Base-by-base conservation (phyloP, 148 eudicot species). In the Simmondsia chinensis region DNA sequence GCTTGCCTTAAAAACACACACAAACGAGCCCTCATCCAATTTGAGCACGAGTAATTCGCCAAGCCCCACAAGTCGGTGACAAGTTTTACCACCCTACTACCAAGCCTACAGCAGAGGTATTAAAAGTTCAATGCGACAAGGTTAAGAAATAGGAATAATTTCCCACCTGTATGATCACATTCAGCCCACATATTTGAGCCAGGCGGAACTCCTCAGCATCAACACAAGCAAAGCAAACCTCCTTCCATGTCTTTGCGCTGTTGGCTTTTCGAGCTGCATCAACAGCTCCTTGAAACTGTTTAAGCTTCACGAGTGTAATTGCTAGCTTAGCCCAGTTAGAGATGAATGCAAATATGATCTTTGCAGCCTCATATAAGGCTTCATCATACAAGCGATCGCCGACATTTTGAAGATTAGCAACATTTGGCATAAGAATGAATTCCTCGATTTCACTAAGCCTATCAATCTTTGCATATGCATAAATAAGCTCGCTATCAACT, bases 281-380 rank as follows among this genome's bases (percentile, higher is more conserved):
- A 63, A 88, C 96, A 43, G 96, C 96, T 17, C 94, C 96, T 77
- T 88, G 96, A 55, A 75, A 88, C 57, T 88, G 96, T 44, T 72
- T 72, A 51, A 88, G 58, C 72, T 78, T 88, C 20, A 88, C 94
- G 0, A 87, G 79, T 4, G 96, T 87, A 44, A 46, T 48, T 15
- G 96, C 96, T 39, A 88, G 67, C 72, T 88, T 88, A 51, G 77
- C 96, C 96, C 96, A 88, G 63, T 88, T 88, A 33, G 96, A 88
- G 33, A 83, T 83, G 52, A 88, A 88, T 19, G 96, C 87, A 75
- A 59, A 88, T 48, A 88, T 88, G 28, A 88, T 83, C 53, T 88
- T 88, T 37, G 96, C 96, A 9, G 94, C 94, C 57, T 88, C 96
- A 22, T 88, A 88, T n/a, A 88, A 52, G 25, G 76, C 91, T 63